Conservation (phyloP, 1,284 basidiomycete species). For the Cutaneotrichosporon curvatum region DNA sequence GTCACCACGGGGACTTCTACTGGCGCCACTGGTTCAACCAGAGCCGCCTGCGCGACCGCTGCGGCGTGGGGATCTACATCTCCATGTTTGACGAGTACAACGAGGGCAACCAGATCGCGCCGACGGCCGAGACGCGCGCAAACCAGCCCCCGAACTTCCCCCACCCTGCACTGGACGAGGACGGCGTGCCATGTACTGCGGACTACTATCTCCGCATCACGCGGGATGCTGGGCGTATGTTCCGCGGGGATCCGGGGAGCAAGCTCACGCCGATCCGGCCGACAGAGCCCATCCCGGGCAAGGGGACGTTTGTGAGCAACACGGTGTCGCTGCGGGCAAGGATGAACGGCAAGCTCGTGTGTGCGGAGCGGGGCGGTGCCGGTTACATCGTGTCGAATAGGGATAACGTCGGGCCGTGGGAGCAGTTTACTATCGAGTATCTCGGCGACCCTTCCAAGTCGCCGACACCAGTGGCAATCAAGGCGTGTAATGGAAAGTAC, state of each 20-base stretch:
- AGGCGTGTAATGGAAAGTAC: not conserved
- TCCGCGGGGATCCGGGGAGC: not conserved
- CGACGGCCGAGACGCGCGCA: conserved; percentile 14
- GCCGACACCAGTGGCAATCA: not conserved
- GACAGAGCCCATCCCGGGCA: conserved; percentile 17
- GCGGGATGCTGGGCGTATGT: conserved; percentile 12
- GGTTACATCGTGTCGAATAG: conserved; percentile 2
- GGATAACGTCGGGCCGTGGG: conserved; percentile 1
- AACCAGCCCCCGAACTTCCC: conserved; percentile 13
- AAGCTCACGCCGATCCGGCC: conserved; percentile 1
- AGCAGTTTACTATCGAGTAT: conserved; percentile 7
- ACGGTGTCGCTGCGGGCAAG: conserved; percentile 5
- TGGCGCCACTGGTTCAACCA: conserved; percentile 18
- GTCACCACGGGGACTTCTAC: conserved; percentile 18
- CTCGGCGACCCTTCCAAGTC: not conserved
- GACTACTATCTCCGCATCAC: conserved; percentile 21
- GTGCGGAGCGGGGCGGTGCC: conserved; percentile 11
- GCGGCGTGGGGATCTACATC: conserved; percentile 7
- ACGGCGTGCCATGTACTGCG: conserved; percentile 14
- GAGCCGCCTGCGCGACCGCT: not conserved
- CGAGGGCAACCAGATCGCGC: conserved; percentile 18
- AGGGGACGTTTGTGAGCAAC: not conserved
- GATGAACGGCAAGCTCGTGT: conserved; percentile 8
- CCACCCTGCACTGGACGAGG: conserved; percentile 16
- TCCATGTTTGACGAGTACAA: conserved; percentile 22